These are phyloP conservation scores for Sporisorium iseilematis-ciliati DNA, from an alignment of 1,284 basidiomycete species.

Conservation along the genomic window DNA sequence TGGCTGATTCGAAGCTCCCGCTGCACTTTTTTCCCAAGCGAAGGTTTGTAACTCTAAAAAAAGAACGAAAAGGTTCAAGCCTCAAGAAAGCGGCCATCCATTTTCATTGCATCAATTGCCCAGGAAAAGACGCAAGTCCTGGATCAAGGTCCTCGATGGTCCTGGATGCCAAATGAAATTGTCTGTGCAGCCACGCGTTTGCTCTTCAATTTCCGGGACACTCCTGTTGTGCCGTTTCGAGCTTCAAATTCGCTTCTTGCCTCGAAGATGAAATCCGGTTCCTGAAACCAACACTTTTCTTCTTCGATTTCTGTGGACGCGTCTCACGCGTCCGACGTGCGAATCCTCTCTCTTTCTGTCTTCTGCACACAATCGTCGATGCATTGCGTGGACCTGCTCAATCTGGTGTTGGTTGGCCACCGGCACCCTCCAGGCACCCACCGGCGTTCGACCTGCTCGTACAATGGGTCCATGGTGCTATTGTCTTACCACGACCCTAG, in stretches of 20 bases:
- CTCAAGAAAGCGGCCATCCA: conserved; percentile 3
- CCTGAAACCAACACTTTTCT: conserved; percentile 32
- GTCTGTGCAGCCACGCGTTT: conserved; percentile 9
- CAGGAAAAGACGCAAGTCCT: not conserved
- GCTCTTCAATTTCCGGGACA: not conserved
- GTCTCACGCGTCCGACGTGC: conserved; percentile 22
- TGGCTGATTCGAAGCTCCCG: conserved; percentile 7
- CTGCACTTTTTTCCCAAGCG: conserved; percentile 28
- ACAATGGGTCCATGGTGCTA: not conserved
- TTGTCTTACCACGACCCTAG: too few species aligned
- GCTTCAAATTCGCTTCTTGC: too few species aligned
- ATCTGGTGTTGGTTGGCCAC: not conserved
- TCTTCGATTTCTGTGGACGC: not conserved
- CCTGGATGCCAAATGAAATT: not conserved
- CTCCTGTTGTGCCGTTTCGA: not conserved
- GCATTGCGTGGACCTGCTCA: not conserved
- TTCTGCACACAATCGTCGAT: conserved; percentile 1
- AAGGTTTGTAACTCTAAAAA: conserved; percentile 31
- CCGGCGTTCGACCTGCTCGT: not conserved
- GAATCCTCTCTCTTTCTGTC: not conserved
- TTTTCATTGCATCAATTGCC: not conserved
- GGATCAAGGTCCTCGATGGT: not conserved
- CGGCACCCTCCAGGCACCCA: not conserved
- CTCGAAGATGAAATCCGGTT: not conserved
- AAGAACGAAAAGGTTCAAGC: not conserved